Evolutionary conservation across 2,329 filamentous ascomycete genomes (phyloP), one percentile per base, ranked within the genome.

Genomic region (Pseudodiploospora longispora): DNA sequence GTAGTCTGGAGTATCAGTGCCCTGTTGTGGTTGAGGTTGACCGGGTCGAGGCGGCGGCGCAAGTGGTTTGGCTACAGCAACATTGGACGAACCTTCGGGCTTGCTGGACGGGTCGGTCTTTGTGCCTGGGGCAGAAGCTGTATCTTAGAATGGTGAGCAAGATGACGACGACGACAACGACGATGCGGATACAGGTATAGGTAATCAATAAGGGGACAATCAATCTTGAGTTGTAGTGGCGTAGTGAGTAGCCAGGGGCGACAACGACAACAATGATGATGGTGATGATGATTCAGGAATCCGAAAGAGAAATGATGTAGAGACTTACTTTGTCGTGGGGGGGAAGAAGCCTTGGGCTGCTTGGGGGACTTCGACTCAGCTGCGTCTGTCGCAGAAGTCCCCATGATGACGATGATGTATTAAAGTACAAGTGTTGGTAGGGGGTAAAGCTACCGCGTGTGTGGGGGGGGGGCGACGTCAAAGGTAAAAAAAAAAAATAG

Each of bases 41-140:
- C 68, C 68, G 44, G 81, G 77, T 65, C 82, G 82, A 47, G 83
- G 83, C 44, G 84, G 83, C 54, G 83, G 83, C 53, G 82, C 81
- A 58, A 87, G 75, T 44, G 82, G 79, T 66, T 79, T 80, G 57
- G 79, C 70, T 43, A 68, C 63, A 60, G 83, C 80, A 63, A 71
- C 70, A 71, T 77, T 76, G 56, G 72, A 62, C 53, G 66, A 56
- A 47, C 59, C 57, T 56, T 82, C 76, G 50, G 66, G 51, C 60
- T 78, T 78, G 52, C 65, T 57, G 47, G 62, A 52, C 35, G 59
- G 58, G 54, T 74, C 72, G 59, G 59, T 51, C 58, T 76, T 78
- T 54, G 66, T 61, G 57, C 72, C 70, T 53, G 68, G 54, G 52
- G 63, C 60, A 48, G 63, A 57, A 52, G 68, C 71, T 75, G 53